A percentile compares a stretch with the other conserved stretches of the same genome.
phyloP scores from a whole-genome alignment of 2,329 filamentous ascomycete species.

The Xylogone sp. region DNA sequence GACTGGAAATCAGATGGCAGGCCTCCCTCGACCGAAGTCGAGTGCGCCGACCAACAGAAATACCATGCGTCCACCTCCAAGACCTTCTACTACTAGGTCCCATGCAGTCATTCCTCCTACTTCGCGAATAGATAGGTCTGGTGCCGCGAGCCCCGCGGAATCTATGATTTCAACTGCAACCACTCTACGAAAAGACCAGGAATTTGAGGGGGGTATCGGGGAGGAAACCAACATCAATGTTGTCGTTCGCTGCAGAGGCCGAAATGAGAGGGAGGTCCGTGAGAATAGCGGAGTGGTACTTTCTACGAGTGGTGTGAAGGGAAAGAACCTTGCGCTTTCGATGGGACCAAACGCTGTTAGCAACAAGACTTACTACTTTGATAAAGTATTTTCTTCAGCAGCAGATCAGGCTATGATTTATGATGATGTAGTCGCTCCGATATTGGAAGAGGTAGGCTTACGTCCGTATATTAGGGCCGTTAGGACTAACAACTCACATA shows the following conservation, averaged over 20 bases:
- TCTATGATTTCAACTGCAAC: slow-evolving; percentile 57
- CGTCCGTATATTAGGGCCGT: background rate
- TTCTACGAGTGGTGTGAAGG: slow-evolving; percentile 81
- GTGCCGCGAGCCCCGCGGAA: slow-evolving; percentile 60
- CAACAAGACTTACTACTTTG: slow-evolving; percentile 96
- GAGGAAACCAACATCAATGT: slow-evolving; percentile 98
- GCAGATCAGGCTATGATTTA: slow-evolving; percentile 93
- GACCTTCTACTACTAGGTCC: slow-evolving; percentile 46
- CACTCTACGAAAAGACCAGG: slow-evolving; percentile 73
- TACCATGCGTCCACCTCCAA: slow-evolving; percentile 49
- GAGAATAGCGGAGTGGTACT: slow-evolving; percentile 96
- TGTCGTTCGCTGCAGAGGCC: slow-evolving; percentile 88
- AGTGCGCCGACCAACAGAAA: slow-evolving; percentile 44
- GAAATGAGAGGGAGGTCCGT: slow-evolving; percentile 85
- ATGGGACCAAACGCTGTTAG: slow-evolving; percentile 91
- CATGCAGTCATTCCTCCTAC: slow-evolving; percentile 31
- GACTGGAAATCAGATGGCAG: slow-evolving; percentile 41
- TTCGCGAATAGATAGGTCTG: slow-evolving; percentile 20
- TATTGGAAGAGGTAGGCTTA: slow-evolving; percentile 76
- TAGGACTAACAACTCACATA: slow-evolving; percentile 31
- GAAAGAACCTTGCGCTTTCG: slow-evolving; percentile 76
- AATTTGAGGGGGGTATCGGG: slow-evolving; percentile 66
- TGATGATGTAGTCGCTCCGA: slow-evolving; percentile 90
- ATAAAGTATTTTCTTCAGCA: slow-evolving; percentile 93
- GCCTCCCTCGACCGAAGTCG: slow-evolving; percentile 45